These are phyloP conservation scores for Ramaria sp. DNA, from an alignment of 768 basidiomycete genomes.

Conservation along the genomic window DNA sequence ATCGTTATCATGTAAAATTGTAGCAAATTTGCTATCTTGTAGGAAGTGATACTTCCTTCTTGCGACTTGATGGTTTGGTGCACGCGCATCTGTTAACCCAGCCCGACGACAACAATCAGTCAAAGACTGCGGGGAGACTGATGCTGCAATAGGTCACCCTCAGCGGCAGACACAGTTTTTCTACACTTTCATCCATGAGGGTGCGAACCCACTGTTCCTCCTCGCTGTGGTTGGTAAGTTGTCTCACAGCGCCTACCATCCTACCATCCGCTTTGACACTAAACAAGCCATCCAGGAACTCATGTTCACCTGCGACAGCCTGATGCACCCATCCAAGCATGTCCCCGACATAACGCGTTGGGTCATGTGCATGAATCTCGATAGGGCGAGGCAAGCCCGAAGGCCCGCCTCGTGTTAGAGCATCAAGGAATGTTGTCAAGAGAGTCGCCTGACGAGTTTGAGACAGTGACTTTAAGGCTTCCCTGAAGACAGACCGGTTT, in stretches of 20 bases:
- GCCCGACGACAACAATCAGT: not conserved
- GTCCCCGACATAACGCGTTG: constrained; percentile 91
- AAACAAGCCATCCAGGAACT: constrained; percentile 86
- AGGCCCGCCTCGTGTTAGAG: constrained; percentile 80
- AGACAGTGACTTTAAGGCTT: constrained; percentile 66
- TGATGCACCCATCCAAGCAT: constrained; percentile 99
- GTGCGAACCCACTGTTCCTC: constrained; percentile 75
- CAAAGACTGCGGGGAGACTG: not conserved
- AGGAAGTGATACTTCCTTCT: constrained; percentile 85
- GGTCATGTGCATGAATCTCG: constrained; percentile 96
- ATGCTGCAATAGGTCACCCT: constrained; percentile 40
- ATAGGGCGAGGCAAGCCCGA: constrained; percentile 85
- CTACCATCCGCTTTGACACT: constrained; percentile 50
- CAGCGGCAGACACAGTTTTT: constrained; percentile 79
- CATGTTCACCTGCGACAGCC: constrained; percentile 86
- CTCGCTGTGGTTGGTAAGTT: constrained; percentile 36
- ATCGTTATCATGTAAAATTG: constrained; percentile 93
- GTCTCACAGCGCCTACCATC: constrained; percentile 69
- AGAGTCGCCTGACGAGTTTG: constrained; percentile 76
- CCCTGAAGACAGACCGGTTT: constrained; percentile 29
- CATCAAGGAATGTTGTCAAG: constrained; percentile 72
- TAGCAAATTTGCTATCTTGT: constrained; percentile 88
- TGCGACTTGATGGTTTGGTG: constrained; percentile 89
- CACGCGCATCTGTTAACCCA: constrained; percentile 58
- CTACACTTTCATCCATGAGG: constrained; percentile 72